Evolutionary conservation across 108 stramenopile genomes (phyloP).

Genomic region (Epithemia pelagica): DNA sequence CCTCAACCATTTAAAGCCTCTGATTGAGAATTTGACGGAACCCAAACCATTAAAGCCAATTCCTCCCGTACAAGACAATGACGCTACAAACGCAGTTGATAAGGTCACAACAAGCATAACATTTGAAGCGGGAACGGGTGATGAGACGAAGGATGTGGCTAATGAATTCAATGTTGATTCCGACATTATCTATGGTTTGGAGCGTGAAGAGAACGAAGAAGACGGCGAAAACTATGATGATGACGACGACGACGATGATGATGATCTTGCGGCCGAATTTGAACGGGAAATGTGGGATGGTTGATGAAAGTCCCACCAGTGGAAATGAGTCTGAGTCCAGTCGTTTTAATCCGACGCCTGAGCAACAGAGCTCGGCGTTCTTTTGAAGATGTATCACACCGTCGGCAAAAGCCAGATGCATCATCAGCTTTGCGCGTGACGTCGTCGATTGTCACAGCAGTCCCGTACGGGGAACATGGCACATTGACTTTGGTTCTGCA

Average conservation of each 20-base stretch:
- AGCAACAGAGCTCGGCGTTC: too few relatives aligned
- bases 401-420: too few relatives aligned
- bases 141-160: too few relatives aligned
- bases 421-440: too few relatives aligned
- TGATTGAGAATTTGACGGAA: not conserved
- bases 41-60: not conserved
- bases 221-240: conserved; percentile 23
- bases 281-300: conserved; percentile 53
- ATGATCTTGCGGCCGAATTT: conserved; percentile 52
- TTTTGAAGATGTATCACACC: too few relatives aligned
- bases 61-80: not conserved
- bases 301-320: too few relatives aligned
- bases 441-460: too few relatives aligned
- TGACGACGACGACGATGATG: conserved; percentile 40
- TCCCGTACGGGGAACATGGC: too few relatives aligned
- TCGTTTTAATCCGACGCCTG: too few relatives aligned
- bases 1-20: not conserved
- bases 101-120: not conserved
- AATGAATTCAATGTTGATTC: too few relatives aligned
- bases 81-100: not conserved
- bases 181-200: not conserved
- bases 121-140: not conserved
- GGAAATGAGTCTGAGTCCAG: too few relatives aligned
- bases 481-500: too few relatives aligned
- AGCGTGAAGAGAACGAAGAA: not conserved